Evolutionary conservation across 1,284 basidiomycete genomes (phyloP).

Genomic region (Puccinia horiana): DNA sequence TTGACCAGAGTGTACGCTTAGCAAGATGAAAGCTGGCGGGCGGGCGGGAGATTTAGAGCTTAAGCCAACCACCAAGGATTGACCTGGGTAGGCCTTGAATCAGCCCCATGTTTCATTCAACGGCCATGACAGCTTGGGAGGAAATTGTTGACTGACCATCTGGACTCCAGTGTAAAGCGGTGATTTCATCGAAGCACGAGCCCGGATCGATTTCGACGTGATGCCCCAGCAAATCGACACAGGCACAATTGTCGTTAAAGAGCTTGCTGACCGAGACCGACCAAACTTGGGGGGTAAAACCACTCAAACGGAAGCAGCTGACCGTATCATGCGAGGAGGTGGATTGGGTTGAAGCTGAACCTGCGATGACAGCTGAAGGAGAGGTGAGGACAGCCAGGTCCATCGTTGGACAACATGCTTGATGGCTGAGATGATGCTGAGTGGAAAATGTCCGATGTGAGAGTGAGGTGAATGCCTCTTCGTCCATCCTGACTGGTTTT

Average conservation of each 20-base stretch:
- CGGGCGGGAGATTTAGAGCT: constrained; percentile 15
- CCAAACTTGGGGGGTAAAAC: constrained; percentile 35
- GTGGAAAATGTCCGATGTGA: constrained; percentile 40
- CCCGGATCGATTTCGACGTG: constrained; percentile 30
- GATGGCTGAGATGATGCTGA: constrained; percentile 26
- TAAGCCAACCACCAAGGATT: constrained; percentile 33
- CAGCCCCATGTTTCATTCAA: not conserved
- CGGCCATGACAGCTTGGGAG: not conserved
- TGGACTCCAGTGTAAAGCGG: constrained; percentile 46
- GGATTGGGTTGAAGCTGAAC: not conserved
- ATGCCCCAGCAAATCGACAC: constrained; percentile 27
- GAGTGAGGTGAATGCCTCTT: constrained; percentile 34
- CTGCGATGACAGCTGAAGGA: not conserved
- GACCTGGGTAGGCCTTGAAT: not conserved
- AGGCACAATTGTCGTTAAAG: constrained; percentile 23
- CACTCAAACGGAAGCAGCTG: constrained; percentile 34
- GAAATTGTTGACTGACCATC: constrained; percentile 27
- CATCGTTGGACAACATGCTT: constrained; percentile 42
- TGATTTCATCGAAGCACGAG: constrained; percentile 34
- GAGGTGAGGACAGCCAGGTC: constrained; percentile 41
- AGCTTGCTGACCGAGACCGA: constrained; percentile 34
- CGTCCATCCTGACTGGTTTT: not conserved
- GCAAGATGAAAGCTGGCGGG: constrained; percentile 32
- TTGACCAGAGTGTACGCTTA: constrained; percentile 45
- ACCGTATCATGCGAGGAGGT: constrained; percentile 25